These are phyloP conservation scores for Coemansia sp. DNA, from an alignment of 192 early-diverging fungal species.

Conservation along the genomic window DNA sequence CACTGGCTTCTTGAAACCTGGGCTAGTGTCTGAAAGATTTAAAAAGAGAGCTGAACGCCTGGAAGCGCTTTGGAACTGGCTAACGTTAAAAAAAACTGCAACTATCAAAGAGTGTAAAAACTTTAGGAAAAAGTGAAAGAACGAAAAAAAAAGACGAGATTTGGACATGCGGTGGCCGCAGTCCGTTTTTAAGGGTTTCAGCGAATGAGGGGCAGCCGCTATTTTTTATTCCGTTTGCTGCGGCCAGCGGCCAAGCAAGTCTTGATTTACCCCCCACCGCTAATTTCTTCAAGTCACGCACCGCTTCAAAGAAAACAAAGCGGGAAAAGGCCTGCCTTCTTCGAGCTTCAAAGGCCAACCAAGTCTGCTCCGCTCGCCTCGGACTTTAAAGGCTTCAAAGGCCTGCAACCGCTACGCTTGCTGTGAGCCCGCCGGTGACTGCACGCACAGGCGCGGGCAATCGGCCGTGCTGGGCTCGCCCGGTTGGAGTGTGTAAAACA, in stretches of 20 bases:
- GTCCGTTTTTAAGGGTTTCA: slow-evolving; percentile 4
- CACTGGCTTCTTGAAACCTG: background rate
- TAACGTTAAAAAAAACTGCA: background rate
- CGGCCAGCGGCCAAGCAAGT: background rate
- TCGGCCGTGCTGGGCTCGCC: background rate
- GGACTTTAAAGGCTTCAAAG: too few species aligned
- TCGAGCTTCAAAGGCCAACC: too few species aligned
- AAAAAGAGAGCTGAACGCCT: background rate
- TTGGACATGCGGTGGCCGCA: slow-evolving; percentile 14
- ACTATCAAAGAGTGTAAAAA: background rate
- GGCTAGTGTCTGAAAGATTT: background rate
- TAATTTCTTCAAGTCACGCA: background rate
- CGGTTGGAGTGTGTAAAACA: slow-evolving; percentile 64
- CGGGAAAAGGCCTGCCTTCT: too few species aligned
- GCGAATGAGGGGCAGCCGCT: background rate
- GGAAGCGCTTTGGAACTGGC: background rate
- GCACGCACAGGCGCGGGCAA: background rate
- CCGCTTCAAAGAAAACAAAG: too few species aligned
- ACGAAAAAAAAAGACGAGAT: slow-evolving; percentile 5
- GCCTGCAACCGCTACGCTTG: too few species aligned
- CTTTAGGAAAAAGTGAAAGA: slow-evolving; percentile 4
- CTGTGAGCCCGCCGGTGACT: background rate
- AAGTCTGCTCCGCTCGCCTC: too few species aligned
- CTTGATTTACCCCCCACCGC: background rate
- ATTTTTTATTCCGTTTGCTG: too few species aligned